Conservation (phyloP, 2,329 filamentous ascomycete species). For the Arthrinium puccinioides region DNA sequence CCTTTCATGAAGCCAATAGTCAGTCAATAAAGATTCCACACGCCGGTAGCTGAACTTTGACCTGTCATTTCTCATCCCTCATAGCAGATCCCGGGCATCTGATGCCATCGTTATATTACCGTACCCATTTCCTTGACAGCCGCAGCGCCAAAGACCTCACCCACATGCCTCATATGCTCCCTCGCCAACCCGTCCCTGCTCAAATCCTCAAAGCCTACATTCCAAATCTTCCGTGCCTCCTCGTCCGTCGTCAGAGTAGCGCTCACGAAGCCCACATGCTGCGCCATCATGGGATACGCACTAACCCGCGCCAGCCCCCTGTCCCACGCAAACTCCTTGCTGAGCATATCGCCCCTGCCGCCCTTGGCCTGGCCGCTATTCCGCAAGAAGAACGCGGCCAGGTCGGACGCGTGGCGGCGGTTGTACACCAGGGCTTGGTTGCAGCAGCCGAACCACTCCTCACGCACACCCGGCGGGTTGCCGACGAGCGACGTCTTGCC, state of each 20-base stretch:
- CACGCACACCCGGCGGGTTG: slow-evolving; percentile 16
- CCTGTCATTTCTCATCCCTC: no score
- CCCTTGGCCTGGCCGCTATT: slow-evolving; percentile 10
- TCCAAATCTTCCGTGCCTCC: slow-evolving; percentile 23
- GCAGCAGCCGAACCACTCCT: slow-evolving; percentile 24
- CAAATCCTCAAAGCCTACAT: slow-evolving; percentile 22
- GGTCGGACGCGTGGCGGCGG: slow-evolving; percentile 13
- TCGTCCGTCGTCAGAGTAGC: slow-evolving; percentile 20
- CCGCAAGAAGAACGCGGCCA: slow-evolving; percentile 15
- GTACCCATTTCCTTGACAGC: slow-evolving; percentile 4
- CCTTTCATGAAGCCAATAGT: no score
- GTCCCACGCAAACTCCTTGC: slow-evolving; percentile 20
- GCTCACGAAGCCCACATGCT: slow-evolving; percentile 20
- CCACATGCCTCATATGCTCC: slow-evolving; percentile 15
- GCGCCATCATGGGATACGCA: slow-evolving; percentile 25
- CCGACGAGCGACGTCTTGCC: slow-evolving; percentile 22
- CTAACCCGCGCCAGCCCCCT: slow-evolving; percentile 20
- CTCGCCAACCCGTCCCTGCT: slow-evolving; percentile 11
- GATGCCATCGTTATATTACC: no score
- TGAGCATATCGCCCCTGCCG: slow-evolving; percentile 22
- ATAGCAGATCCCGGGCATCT: no score
- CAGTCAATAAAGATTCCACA: no score
- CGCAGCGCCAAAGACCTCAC: slow-evolving; percentile 15
- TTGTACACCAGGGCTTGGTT: slow-evolving; percentile 24
- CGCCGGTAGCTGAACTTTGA: no score